phyloP scores from a whole-genome alignment of 2,329 filamentous ascomycete genomes.

The Zymoseptoria brevis region DNA sequence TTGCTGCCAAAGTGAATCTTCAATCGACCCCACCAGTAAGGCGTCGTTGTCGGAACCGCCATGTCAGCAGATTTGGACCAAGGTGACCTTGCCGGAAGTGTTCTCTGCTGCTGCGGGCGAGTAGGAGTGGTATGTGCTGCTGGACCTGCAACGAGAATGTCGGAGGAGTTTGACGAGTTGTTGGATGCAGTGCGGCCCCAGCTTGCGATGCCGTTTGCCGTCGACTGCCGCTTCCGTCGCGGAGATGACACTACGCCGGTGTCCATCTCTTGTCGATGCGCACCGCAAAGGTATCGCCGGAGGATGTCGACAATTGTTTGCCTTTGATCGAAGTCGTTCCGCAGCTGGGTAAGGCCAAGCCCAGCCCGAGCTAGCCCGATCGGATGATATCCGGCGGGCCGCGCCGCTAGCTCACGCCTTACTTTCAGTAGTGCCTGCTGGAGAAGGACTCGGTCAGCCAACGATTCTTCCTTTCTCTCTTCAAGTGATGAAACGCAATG shows the following conservation, averaged over 20 bases:
- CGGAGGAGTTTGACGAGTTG: constrained; percentile 20
- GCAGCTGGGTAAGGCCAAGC: background rate
- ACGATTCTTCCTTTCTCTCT: background rate
- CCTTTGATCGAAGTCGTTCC: background rate
- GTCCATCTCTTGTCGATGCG: background rate
- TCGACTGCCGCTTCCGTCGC: background rate
- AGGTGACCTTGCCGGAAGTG: background rate
- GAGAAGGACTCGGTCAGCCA: background rate
- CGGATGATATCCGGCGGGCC: background rate
- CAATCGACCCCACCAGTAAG: background rate
- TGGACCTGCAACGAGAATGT: constrained; percentile 20
- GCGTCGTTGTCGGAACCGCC: background rate
- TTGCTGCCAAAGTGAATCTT: background rate
- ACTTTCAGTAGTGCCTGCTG: background rate
- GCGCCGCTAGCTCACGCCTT: background rate
- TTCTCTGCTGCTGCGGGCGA: background rate
- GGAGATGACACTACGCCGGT: background rate
- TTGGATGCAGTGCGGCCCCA: constrained; percentile 11
- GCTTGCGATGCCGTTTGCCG: background rate
- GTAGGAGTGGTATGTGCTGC: constrained; percentile 4
- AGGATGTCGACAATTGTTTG: background rate
- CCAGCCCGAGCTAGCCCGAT: background rate
- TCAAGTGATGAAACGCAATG: background rate
- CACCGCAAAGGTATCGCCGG: background rate
- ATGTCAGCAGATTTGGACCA: background rate